Base-by-base conservation (phyloP, 108 stramenopile species). In the Conticribra guillardii region DNA sequence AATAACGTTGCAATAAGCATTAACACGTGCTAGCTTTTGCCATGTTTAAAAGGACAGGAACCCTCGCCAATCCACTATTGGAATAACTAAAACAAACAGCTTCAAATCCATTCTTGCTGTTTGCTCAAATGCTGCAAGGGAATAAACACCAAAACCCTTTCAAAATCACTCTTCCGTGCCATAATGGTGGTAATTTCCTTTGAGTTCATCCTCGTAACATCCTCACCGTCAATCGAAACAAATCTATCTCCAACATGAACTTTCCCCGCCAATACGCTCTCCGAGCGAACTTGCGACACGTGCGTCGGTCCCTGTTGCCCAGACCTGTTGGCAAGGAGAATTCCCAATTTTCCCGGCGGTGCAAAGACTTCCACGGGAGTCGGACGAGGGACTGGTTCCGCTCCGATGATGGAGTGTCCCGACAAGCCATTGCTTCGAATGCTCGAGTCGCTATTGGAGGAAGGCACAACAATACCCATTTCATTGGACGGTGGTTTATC, bases 281-380 rank as follows among this genome's bases (percentile, higher is more conserved):
- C 64, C 22, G 73, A 74, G 24, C 73, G 64, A 24, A 74, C 73
- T 1, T 64, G 56, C 16, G 73, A 74, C 2, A 74, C 64, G 27
- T 74, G 73, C 0, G 73, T 74, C 7, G 73, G 73, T 60, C 73
- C 73, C 16, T 29, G 14, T 16, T 52, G 8, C 0, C 57, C 54
- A 2, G 29, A 21, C 30, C 58, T 58, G 30, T 87, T 85, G 22
- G 86, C 78, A 11, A 91, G 84, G 58, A 91, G 82, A 29, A 91
- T 78, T 27, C 90, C 90, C 28, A 91, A 71, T 60, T 87, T 88
- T 15, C 90, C 90, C 0, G 87, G 82, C 30, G 90, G 90, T 7
- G 85, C 85, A 1, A 79, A 26, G 11, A 83, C 67, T 46, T 65
- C 65, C 26, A 74, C 57, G 14, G 51, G 19, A 4, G 72, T 51